Percentiles rank a stretch among this genome's conserved stretches.
Evolutionary conservation across 164 flowering plant species (phyloP).

Genomic region (Nymphaea colorata): DNA sequence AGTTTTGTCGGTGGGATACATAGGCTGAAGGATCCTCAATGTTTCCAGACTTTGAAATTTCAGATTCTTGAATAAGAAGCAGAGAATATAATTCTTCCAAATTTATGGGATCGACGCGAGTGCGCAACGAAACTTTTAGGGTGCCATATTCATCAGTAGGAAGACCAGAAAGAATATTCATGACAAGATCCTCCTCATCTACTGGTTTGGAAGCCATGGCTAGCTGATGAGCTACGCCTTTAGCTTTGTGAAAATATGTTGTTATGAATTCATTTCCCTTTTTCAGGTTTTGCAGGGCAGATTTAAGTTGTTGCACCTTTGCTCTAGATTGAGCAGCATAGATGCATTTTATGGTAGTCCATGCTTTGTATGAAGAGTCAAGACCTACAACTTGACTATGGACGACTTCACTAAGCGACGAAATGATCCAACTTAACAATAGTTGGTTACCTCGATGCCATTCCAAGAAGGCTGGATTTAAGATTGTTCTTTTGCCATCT

Average conservation of each 20-base stretch:
- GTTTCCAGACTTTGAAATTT: no score
- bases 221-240: background rate
- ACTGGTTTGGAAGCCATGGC: background rate
- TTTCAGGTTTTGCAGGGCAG: background rate
- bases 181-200: background rate
- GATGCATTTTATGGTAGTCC: background rate
- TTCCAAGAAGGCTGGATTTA: background rate
- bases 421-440: background rate
- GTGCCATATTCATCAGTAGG: no score
- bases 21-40: no score
- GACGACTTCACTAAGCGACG: background rate
- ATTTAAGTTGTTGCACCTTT: background rate
- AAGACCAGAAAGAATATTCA: background rate
- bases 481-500: background rate
- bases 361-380: background rate
- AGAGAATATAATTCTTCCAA: no score
- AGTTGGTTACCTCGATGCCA: background rate
- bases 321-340: background rate
- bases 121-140: no score
- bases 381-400: background rate
- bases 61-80: no score
- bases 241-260: background rate
- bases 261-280: background rate
- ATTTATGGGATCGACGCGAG: no score
- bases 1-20: no score